phyloP scores from a whole-genome alignment of 108 stramenopile genomes.

The Fragilaria crotonensis region DNA sequence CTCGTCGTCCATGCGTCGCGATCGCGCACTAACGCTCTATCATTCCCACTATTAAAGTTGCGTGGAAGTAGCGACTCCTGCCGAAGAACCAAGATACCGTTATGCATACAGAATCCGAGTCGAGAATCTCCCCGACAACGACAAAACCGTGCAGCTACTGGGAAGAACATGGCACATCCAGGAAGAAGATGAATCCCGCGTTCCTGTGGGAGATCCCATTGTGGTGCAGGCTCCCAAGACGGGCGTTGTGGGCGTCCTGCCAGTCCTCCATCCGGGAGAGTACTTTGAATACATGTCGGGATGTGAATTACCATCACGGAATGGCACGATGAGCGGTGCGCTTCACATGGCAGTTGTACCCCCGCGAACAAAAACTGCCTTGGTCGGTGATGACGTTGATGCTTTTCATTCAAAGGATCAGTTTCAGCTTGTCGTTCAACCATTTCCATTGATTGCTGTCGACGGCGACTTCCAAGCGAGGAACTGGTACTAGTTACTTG shows the following conservation, averaged over 20 bases:
- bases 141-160: constrained; percentile 33
- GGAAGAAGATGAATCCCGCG: constrained; percentile 8
- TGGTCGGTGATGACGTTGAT: constrained; percentile 22
- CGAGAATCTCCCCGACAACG: constrained; percentile 20
- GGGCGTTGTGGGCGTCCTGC: constrained; percentile 50
- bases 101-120: constrained; percentile 49
- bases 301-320: constrained; percentile 26
- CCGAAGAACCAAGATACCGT: constrained; percentile 20
- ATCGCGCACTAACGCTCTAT: neutral
- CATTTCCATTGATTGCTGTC: neutral
- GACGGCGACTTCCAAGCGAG: neutral
- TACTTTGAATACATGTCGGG: constrained; percentile 54
- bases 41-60: neutral
- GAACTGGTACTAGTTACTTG: neutral
- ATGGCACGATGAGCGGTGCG: constrained; percentile 34
- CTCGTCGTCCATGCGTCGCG: neutral
- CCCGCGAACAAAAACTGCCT: constrained; percentile 10
- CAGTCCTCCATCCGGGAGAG: constrained; percentile 44
- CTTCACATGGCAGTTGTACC: constrained; percentile 33
- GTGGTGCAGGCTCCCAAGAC: constrained; percentile 38
- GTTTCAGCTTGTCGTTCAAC: neutral
- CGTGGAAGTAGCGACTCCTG: constrained; percentile 3
- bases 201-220: constrained; percentile 13
- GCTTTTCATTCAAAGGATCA: constrained; percentile 4
- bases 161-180: constrained; percentile 47